phyloP scores from a whole-genome alignment of 306 rosid species.

The Cucurbita maxima region DNA sequence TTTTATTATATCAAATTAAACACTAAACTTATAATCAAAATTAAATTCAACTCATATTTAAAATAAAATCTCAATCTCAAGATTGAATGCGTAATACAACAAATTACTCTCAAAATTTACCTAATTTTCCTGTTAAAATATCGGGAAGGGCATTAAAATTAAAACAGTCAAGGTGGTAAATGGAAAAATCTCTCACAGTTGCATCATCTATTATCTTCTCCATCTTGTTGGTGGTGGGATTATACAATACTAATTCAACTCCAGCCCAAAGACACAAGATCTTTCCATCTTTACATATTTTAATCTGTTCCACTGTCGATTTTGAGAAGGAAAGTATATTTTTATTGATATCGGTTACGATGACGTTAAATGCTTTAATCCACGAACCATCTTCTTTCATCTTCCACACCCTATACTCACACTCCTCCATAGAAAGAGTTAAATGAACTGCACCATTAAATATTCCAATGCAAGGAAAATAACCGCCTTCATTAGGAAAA shows the following conservation, averaged over 20 bases:
- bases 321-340: too few species aligned
- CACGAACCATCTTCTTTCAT: not conserved
- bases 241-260: not conserved
- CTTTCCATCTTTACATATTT: not conserved
- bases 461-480: not conserved
- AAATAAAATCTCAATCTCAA: too few species aligned
- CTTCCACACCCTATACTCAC: not conserved
- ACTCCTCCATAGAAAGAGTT: not conserved
- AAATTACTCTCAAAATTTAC: too few species aligned
- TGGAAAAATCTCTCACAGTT: not conserved
- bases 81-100: too few species aligned
- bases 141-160: not conserved
- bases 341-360: too few species aligned
- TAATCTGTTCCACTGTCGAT: too few species aligned
- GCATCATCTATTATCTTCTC: not conserved
- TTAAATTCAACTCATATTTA: too few species aligned
- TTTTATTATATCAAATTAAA: too few species aligned
- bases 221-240: not conserved
- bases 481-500: not conserved
- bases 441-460: not conserved
- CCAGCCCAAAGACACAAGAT: not conserved
- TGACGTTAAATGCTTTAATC: not conserved
- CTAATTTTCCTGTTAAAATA: too few species aligned
- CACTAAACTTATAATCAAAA: too few species aligned
- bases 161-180: not conserved